These are phyloP conservation scores for Phaeosphaeriaceae sp. DNA, from an alignment of 2,329 filamentous ascomycete genomes.

Conservation along the genomic window DNA sequence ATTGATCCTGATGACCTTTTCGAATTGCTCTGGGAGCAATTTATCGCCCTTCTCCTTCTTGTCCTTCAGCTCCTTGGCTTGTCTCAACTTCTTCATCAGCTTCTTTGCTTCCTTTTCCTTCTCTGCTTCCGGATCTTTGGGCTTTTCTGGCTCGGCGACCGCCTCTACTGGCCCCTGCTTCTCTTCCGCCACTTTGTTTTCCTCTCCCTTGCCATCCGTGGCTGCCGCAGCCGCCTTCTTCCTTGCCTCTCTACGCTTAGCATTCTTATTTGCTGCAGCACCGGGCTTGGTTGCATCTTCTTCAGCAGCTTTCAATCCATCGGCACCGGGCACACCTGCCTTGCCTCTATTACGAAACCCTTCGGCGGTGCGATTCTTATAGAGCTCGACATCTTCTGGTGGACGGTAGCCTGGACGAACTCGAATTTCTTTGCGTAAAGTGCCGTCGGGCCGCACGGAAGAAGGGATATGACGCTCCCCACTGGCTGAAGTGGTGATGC, in stretches of 20 bases:
- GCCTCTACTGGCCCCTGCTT: constrained; percentile 20
- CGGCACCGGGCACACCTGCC: constrained; percentile 76
- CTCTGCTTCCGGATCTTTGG: constrained; percentile 73
- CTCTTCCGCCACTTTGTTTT: constrained; percentile 46
- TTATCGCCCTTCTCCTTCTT: constrained; percentile 89
- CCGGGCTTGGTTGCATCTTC: constrained; percentile 59
- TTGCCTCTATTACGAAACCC: constrained; percentile 79
- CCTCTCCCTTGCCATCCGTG: constrained; percentile 60
- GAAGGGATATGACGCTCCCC: constrained; percentile 90
- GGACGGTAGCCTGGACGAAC: constrained; percentile 93
- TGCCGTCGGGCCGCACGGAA: constrained; percentile 85
- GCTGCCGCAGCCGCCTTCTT: constrained; percentile 59
- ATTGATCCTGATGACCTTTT: constrained; percentile 96
- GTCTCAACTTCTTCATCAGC: constrained; percentile 91
- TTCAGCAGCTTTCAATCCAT: constrained; percentile 53
- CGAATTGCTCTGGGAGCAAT: constrained; percentile 90
- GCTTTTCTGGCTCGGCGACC: constrained; percentile 32
- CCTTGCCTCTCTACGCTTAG: constrained; percentile 74
- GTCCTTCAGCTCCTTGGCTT: constrained; percentile 86
- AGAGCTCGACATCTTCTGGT: constrained; percentile 93
- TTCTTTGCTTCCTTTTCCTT: constrained; percentile 92
- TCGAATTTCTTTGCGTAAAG: constrained; percentile 91
- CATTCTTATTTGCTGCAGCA: constrained; percentile 76
- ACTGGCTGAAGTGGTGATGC: constrained; percentile 73
- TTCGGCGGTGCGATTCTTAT: constrained; percentile 91